Conservation (phyloP, 2,329 filamentous ascomycete genomes). For the Ophiostoma triangulosporum region DNA sequence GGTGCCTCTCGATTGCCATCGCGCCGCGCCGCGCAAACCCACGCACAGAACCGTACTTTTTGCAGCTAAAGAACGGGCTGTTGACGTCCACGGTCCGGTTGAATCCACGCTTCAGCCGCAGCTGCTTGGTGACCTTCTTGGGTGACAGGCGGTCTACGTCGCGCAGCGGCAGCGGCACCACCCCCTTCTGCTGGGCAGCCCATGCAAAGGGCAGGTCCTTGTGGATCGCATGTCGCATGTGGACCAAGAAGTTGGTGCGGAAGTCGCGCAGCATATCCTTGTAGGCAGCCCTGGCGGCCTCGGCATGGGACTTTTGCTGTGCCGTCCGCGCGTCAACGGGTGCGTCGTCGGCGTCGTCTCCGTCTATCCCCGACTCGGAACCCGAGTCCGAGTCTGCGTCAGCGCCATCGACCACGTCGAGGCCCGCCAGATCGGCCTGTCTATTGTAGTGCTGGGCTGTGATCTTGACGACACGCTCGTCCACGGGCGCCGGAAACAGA, state of each 20-base stretch:
- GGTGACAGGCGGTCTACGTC: neutral
- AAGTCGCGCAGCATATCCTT: neutral
- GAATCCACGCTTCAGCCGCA: neutral
- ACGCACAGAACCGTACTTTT: neutral
- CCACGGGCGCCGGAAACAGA: neutral
- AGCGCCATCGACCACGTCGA: too few relatives aligned
- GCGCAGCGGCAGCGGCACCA: neutral
- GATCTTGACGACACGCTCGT: neutral
- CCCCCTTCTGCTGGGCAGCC: neutral
- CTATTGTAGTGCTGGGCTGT: neutral
- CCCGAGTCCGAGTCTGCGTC: neutral
- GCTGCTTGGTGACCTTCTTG: neutral
- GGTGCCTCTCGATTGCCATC: neutral
- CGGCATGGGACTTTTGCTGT: neutral
- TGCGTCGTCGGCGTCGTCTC: neutral
- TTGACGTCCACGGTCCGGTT: neutral
- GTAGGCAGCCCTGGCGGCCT: neutral
- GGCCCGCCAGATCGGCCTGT: neutral
- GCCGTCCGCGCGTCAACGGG: neutral
- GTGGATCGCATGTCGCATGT: constrained; percentile 2
- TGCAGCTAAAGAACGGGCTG: neutral
- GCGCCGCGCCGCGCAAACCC: neutral
- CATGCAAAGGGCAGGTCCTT: neutral
- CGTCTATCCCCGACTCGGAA: neutral
- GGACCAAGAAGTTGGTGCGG: constrained; percentile 10